Base-by-base conservation (phyloP, 2,329 filamentous ascomycete species). In the Emergomyces africanus region DNA sequence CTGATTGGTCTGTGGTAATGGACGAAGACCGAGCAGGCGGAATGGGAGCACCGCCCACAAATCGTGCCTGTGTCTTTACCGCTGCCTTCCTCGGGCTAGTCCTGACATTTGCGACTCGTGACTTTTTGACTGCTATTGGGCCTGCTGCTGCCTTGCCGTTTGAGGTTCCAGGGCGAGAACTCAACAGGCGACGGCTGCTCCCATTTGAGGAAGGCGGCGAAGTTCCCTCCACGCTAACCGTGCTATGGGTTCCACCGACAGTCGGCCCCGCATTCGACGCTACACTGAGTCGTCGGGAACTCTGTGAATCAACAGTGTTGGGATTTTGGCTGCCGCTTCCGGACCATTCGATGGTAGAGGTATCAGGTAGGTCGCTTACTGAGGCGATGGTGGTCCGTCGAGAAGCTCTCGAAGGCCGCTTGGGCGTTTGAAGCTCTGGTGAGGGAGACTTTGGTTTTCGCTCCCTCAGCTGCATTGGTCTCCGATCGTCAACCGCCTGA, bases 381-480 rank as follows among this genome's bases (percentile, higher is more conserved):
- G 79, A 80, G 33, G 79, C 80, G 50, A 86, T 80, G 0, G 85
- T 89, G 62, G 78, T 86, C 58, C 87, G 77, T 37, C 86, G 80
- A 63, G 74, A 78, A 59, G 65, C 59, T 66, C 70, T 69, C 5
- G 73, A 66, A 23, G 78, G 75, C 42, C 78, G 78, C 55, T 80
- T 79, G 14, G 81, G 78, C 1, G 79, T 77, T n/a, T 78, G 75
- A 10, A 79, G 20, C 77, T n/a, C 71, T 14, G 76, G 75, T 1
- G 66, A 63, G 0, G 71, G 69, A 1, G 70, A 66, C 61, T 76
- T 79, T 12, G 75, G 68, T 68, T 86, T 90, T 61, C 89, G 83
- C 59, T 86, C 84, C 37, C 90, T 83, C 57, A 94, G 76, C 62
- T 89, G 85, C 81, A 87, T 88, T 60, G 87, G 80, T n/a, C 79